phyloP scores from a whole-genome alignment of 345 rosid species.

The Bruguiera gymnorhiza region DNA sequence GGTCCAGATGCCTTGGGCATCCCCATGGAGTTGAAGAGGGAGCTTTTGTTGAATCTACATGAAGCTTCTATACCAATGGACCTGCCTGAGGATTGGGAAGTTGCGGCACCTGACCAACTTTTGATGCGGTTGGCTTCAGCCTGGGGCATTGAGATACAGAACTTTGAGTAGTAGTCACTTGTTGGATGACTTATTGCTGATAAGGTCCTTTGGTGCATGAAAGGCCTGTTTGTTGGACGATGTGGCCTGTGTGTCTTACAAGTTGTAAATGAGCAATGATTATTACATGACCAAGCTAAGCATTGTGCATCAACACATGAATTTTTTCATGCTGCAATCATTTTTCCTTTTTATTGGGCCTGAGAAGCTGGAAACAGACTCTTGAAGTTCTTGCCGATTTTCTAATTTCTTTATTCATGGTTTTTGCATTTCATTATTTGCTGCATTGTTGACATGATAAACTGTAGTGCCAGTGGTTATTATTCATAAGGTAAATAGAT shows the following conservation, averaged over 20 bases:
- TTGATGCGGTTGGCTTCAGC: conserved; percentile 81
- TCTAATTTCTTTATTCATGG: too few species aligned
- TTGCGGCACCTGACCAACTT: conserved; percentile 70
- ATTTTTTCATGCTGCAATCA: too few species aligned
- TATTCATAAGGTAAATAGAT: background rate
- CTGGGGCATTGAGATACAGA: conserved; percentile 83
- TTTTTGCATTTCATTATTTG: too few species aligned
- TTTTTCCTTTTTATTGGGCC: too few species aligned
- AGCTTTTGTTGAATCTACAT: conserved; percentile 66
- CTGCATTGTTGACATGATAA: too few species aligned
- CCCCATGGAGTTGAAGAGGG: conserved; percentile 83
- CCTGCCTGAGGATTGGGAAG: conserved; percentile 95
- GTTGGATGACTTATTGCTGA: background rate
- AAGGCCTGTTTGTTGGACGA: background rate
- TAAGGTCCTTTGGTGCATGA: background rate
- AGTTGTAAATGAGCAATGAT: conserved; percentile 5
- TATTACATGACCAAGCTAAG: background rate
- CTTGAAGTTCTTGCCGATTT: too few species aligned
- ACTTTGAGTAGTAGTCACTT: conserved; percentile 41
- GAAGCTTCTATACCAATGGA: conserved; percentile 71
- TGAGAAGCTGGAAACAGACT: too few species aligned
- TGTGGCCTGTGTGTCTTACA: background rate
- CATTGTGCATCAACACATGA: background rate
- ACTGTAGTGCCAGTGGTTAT: too few species aligned
- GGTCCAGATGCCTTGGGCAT: conserved; percentile 66